Conservation (phyloP, 2,329 filamentous ascomycete genomes). For the Colletotrichum coccodes region DNA sequence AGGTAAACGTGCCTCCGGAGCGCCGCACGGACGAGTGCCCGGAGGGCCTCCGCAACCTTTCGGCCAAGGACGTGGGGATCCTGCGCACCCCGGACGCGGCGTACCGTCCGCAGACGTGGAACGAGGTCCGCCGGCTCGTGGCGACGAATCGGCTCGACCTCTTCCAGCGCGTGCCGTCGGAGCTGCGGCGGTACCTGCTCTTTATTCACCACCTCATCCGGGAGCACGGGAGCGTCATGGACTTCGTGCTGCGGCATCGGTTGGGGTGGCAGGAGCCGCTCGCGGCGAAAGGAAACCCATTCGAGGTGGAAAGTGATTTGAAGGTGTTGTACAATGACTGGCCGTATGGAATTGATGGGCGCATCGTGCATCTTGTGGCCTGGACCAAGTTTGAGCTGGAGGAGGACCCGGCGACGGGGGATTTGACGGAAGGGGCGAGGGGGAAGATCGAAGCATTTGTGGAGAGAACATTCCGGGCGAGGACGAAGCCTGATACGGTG, state of each 20-base stretch:
- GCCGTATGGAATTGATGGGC: conserved; percentile 86
- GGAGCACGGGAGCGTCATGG: conserved; percentile 80
- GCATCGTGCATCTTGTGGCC: conserved; percentile 86
- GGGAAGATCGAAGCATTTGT: conserved; percentile 78
- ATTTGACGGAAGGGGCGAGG: conserved; percentile 73
- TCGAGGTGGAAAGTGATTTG: conserved; percentile 64
- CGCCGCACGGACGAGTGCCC: conserved; percentile 77
- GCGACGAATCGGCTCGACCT: conserved; percentile 74
- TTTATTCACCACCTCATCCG: conserved; percentile 73
- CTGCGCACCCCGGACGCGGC: conserved; percentile 76
- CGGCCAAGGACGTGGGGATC: conserved; percentile 75
- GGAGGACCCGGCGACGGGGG: conserved; percentile 72
- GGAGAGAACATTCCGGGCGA: conserved; percentile 68
- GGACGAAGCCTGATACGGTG: conserved; percentile 59
- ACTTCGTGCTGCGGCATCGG: conserved; percentile 77
- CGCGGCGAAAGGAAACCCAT: conserved; percentile 46
- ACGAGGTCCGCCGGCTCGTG: conserved; percentile 72
- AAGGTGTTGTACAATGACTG: conserved; percentile 91
- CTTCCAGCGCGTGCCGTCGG: conserved; percentile 81
- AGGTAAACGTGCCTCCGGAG: conserved; percentile 76
- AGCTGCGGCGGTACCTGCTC: conserved; percentile 80
- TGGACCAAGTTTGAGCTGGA: conserved; percentile 91
- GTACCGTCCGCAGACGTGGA: conserved; percentile 75
- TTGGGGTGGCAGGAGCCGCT: conserved; percentile 69
- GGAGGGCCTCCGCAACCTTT: conserved; percentile 71